Evolutionary conservation across 768 basidiomycete genomes (phyloP).

Genomic region (Tylopilus balloui): DNA sequence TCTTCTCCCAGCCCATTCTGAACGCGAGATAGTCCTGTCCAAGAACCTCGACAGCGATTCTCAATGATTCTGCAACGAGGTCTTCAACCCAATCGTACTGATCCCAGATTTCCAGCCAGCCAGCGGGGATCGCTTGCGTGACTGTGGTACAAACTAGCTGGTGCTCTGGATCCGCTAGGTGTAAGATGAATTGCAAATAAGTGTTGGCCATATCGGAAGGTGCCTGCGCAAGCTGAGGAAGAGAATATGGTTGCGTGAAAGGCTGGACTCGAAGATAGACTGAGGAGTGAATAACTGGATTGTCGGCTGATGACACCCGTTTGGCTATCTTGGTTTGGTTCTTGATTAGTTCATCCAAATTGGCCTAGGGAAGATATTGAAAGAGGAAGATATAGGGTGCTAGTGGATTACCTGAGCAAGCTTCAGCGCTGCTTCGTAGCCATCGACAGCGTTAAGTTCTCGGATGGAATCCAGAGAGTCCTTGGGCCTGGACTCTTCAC

Average conservation of each 20-base stretch:
- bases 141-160: slow-evolving; percentile 69
- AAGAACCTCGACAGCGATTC: slow-evolving; percentile 82
- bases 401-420: slow-evolving; percentile 61
- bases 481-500: slow-evolving; percentile 71
- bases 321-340: slow-evolving; percentile 41
- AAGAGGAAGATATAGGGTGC: background rate
- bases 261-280: slow-evolving; percentile 95
- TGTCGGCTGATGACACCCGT: slow-evolving; percentile 34
- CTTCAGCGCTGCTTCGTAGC: slow-evolving; percentile 79
- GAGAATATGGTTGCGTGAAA: slow-evolving; percentile 55
- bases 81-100: slow-evolving; percentile 97
- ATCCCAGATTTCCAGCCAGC: slow-evolving; percentile 90
- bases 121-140: slow-evolving; percentile 78
- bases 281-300: slow-evolving; percentile 79
- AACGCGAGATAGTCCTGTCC: slow-evolving; percentile 88
- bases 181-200: slow-evolving; percentile 60
- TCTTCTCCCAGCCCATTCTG: slow-evolving; percentile 76
- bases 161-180: slow-evolving; percentile 75
- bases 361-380: slow-evolving; percentile 48
- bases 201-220: slow-evolving; percentile 25
- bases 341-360: slow-evolving; percentile 72
- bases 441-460: slow-evolving; percentile 79
- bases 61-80: slow-evolving; percentile 78
- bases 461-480: slow-evolving; percentile 45
- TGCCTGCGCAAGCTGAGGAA: slow-evolving; percentile 31